phyloP scores from a whole-genome alignment of 2,329 filamentous ascomycete genomes.

The Colletotrichum sp. region DNA sequence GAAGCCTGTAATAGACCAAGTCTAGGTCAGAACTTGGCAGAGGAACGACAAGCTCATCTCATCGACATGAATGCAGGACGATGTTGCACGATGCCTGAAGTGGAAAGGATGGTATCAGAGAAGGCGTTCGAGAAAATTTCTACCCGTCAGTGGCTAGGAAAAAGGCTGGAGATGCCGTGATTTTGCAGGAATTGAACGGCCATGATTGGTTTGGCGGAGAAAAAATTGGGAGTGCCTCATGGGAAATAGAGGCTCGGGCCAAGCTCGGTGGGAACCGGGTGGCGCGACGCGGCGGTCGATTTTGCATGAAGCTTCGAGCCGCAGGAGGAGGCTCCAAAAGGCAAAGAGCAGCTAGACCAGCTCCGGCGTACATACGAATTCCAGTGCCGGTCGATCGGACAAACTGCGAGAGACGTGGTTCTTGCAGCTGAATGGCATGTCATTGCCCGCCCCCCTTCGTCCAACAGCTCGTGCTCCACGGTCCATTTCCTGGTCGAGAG shows the following conservation, averaged over 20 bases:
- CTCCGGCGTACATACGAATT: not conserved
- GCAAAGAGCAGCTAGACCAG: not conserved
- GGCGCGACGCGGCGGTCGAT: not conserved
- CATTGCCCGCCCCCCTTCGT: not conserved
- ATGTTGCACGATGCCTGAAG: not conserved
- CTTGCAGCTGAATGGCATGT: constrained; percentile 11
- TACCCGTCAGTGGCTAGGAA: not conserved
- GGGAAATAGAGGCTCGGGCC: constrained; percentile 4
- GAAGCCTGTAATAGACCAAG: not conserved
- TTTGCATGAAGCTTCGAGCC: not conserved
- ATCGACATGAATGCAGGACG: not conserved
- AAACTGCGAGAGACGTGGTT: not conserved
- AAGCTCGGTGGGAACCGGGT: constrained; percentile 12
- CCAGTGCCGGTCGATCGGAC: not conserved
- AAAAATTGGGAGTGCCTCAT: not conserved
- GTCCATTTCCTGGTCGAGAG: not conserved
- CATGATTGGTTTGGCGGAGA: not conserved
- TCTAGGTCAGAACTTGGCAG: not conserved
- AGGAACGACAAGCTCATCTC: not conserved
- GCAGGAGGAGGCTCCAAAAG: not conserved
- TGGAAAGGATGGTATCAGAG: not conserved
- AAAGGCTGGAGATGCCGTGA: not conserved
- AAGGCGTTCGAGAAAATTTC: constrained; percentile 13
- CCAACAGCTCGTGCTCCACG: not conserved
- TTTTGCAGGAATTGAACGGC: not conserved